Evolutionary conservation across 1,284 basidiomycete genomes (phyloP), one percentile per base, ranked within the genome.

Genomic region (Microbotryomycetes sp.): DNA sequence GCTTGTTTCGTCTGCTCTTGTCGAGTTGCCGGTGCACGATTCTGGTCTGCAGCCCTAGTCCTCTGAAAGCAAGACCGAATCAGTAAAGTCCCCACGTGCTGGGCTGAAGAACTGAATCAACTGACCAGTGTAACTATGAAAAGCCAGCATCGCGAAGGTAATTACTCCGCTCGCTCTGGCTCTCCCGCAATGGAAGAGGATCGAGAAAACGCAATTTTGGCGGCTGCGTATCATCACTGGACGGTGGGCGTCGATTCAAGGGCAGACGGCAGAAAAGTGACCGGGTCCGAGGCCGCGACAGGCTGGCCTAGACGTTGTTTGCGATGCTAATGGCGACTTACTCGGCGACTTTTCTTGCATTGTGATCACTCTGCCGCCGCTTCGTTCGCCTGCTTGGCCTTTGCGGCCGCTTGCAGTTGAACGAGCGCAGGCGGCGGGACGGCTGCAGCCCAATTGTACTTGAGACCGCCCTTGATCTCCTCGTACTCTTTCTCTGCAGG

Each of bases 391-490:
- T 41, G 9, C 11, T 11, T 18, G 18, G 35, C 35, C 18, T 41
- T 41, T 9, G 11, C 11, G 18, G 35, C 35, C 11, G 18, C 11
- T 41, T 41, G 35, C 35, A 28, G 13, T 11, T 54, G 21, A 15
- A 49, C 49, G 50, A 61, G 56, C 29, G 52, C 21, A 2, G 61
- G 56, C 3, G 63, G 61, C 2, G 71, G 57, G 62, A 71, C 2
- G 55, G 75, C 62, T 5, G 57, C 4, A 21, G 52, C 46, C 78
- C 78, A 79, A 49, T 70, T 72, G 45, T 79, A 76, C 62, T 80
- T 80, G 58, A 77, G 70, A 4, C 74, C 75, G 35, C 78, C 78
- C 6, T 65, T 69, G 69, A 79, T 75, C 46, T 58, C 67, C 59
- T 79, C 75, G 30, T 75, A 74, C n/a, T 71, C 67, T 54, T 66